phyloP scores from a whole-genome alignment of 768 basidiomycete genomes.

The Crassisporium funariophilum region DNA sequence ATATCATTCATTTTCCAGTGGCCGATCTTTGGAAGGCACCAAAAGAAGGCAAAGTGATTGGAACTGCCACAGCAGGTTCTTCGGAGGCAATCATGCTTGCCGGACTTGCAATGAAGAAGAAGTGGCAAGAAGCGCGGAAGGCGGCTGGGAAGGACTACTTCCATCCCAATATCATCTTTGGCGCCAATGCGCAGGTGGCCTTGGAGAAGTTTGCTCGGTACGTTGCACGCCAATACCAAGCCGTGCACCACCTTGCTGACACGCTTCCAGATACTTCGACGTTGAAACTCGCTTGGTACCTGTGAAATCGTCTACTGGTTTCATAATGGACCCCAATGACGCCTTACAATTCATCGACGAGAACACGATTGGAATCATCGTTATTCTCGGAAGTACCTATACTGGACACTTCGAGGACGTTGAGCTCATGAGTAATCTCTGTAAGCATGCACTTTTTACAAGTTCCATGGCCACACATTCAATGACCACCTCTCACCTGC shows the following conservation, averaged over 20 bases:
- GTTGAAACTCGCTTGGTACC: constrained; percentile 59
- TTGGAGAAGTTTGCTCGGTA: constrained; percentile 66
- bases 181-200: constrained; percentile 63
- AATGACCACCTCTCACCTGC: neutral
- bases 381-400: constrained; percentile 54
- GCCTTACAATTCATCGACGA: constrained; percentile 65
- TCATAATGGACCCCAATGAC: constrained; percentile 58
- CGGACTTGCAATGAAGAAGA: constrained; percentile 68
- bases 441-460: constrained; percentile 27
- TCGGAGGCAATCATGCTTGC: constrained; percentile 73
- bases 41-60: constrained; percentile 54
- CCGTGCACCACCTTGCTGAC: constrained; percentile 1
- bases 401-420: constrained; percentile 70
- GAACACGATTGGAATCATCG: constrained; percentile 70
- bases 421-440: constrained; percentile 51
- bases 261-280: constrained; percentile 51
- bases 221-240: neutral
- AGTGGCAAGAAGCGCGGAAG: constrained; percentile 66
- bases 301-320: constrained; percentile 44
- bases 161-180: constrained; percentile 62
- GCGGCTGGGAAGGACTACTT: constrained; percentile 54
- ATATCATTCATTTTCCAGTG: constrained; percentile 28
- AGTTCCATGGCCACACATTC: neutral
- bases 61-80: constrained; percentile 65
- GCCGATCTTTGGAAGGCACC: constrained; percentile 70